Evolutionary conservation across 169 alveolate genomes (phyloP), one percentile per base, ranked within the genome.

Genomic region (Plasmodium falciparum): DNA sequence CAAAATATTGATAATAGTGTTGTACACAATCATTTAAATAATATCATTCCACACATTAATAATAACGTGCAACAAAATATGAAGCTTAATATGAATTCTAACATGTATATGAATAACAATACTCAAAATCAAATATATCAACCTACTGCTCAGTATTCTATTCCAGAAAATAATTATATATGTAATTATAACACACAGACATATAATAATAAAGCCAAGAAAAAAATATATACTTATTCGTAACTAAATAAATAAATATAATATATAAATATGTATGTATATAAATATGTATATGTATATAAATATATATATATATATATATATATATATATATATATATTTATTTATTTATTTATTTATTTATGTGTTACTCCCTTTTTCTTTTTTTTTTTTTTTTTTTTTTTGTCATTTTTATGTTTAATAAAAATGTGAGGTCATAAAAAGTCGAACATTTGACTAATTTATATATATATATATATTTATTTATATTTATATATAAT

Each of bases 1-100:
- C 86, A 83, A 69, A 83, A 83, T 70, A 47, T 83, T 39, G 85
- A 83, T 63, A 69, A 83, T 50, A 39, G n/a, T 33, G 61, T 83
- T 29, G 26, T 72, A 47, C 73, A 83, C 45, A 69, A 52, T 33
- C 86, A 70, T 70, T 58, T 83, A 63, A 83, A 26, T 33, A 83
- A 70, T 62, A 58, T 71, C 39, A 45, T 59, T 39, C 24, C 91
- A 43, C 56, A 83, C 9, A 22, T 83, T 15, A 69, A 83, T 2
- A 15, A 62, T 26, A 52, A 58, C 43, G 45, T 29, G 13, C 80
- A 83, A 56, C 54, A 61, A 39, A 83, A 83, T 20, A 49, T 83
- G 22, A 83, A 83, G 39, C 49, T 54, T 39, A 67, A 83, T 39
- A 43, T 71, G 11, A 49, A 69, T 62, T 61, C 91, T 13, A 69